Conservation (phyloP, 2,329 filamentous ascomycete species). For the Arthrobotrys sinensis region DNA sequence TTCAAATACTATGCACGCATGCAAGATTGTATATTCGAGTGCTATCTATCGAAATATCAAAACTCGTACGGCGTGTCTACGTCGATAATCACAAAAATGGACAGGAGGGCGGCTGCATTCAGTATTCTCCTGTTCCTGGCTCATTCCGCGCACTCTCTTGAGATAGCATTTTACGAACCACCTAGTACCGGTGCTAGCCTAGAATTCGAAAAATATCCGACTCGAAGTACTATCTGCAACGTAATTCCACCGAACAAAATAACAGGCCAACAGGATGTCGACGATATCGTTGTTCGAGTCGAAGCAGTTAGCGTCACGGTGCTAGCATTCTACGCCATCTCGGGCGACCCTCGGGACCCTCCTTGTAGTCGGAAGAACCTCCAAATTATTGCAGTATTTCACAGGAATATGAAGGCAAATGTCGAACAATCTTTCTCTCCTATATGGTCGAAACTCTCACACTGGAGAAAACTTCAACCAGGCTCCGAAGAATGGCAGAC, state of each 20-base stretch:
- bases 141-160: constrained; percentile 3
- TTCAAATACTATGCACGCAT: not conserved
- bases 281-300: constrained; percentile 21
- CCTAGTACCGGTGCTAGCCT: not conserved
- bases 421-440: constrained; percentile 16
- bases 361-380: constrained; percentile 3
- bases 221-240: not conserved
- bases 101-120: not conserved
- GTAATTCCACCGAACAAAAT: not conserved
- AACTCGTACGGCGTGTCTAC: not conserved
- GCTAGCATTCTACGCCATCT: constrained; percentile 15
- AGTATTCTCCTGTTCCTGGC: not conserved
- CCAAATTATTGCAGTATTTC: constrained; percentile 12
- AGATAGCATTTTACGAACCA: constrained; percentile 7
- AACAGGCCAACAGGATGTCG: not conserved
- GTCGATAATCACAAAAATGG: not conserved
- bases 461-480: constrained; percentile 9
- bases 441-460: not conserved
- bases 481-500: not conserved
- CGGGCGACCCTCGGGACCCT: not conserved
- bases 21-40: not conserved
- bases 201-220: not conserved
- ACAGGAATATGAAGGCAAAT: not conserved
- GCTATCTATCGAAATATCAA: not conserved
- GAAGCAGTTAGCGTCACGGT: not conserved